Percentiles rank a stretch among this genome's conserved stretches.
phyloP scores from a whole-genome alignment of 345 rosid species.

The Eucalyptus polybractea region DNA sequence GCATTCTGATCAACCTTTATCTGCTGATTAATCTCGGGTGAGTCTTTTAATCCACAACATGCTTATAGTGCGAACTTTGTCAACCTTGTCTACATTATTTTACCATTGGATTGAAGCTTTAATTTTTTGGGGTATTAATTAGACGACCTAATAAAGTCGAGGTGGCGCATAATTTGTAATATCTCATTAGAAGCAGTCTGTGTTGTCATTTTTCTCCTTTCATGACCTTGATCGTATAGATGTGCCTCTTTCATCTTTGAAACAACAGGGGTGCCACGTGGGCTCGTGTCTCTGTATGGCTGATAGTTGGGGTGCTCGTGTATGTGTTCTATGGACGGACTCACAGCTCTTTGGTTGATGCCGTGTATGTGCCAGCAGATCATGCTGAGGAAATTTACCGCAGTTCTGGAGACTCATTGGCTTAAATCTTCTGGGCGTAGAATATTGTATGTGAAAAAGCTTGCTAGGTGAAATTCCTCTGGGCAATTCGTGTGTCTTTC shows the following conservation, averaged over 20 bases:
- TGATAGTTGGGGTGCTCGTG: conserved; percentile 42
- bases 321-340: conserved; percentile 59
- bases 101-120: not conserved
- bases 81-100: not conserved
- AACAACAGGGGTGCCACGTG: conserved; percentile 43
- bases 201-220: not conserved
- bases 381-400: conserved; percentile 50
- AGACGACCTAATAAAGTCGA: not conserved
- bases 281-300: conserved; percentile 76
- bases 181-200: not conserved
- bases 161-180: not conserved
- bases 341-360: conserved; percentile 52
- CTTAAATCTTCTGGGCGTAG: not conserved
- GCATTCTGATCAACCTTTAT: conserved; percentile 85
- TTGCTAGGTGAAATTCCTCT: not conserved
- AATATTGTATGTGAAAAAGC: not conserved
- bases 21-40: conserved; percentile 92
- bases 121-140: not conserved
- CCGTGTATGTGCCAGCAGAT: conserved; percentile 57
- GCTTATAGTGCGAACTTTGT: not conserved
- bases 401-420: conserved; percentile 18
- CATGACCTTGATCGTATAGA: not conserved
- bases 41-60: conserved; percentile 9
- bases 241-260: not conserved
- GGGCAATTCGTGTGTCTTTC: not conserved